Conservation (phyloP, 129 eudicot genomes). For the Flaveria trinervia region DNA sequence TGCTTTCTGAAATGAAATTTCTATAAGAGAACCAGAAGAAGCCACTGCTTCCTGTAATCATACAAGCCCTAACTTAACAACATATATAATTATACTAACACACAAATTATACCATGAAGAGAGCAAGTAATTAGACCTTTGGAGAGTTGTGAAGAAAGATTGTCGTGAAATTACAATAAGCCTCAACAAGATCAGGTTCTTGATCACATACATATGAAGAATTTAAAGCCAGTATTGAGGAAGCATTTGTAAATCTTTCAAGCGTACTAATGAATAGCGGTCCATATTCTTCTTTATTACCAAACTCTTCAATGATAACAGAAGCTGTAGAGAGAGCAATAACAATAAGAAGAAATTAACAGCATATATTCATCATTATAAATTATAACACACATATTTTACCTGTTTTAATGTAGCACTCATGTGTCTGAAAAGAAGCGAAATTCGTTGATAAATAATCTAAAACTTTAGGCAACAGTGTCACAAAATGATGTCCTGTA, state of each 20-base stretch:
- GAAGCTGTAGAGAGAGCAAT: slow-evolving; percentile 59
- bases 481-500: slow-evolving; percentile 73
- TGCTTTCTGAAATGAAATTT: slow-evolving; percentile 89
- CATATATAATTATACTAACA: neutral
- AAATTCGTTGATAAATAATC: slow-evolving; percentile 79
- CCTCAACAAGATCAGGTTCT: slow-evolving; percentile 97
- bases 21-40: slow-evolving; percentile 77
- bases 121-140: slow-evolving; percentile 45
- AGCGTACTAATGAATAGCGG: slow-evolving; percentile 69
- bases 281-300: slow-evolving; percentile 80
- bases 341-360: slow-evolving; percentile 2
- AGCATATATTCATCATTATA: slow-evolving; percentile 19
- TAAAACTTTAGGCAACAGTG: slow-evolving; percentile 69
- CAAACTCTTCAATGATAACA: slow-evolving; percentile 79
- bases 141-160: slow-evolving; percentile 65
- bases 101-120: slow-evolving; percentile 27
- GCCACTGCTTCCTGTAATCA: slow-evolving; percentile 75
- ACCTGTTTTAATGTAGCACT: slow-evolving; percentile 96
- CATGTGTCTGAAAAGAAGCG: slow-evolving; percentile 68
- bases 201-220: slow-evolving; percentile 96
- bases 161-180: slow-evolving; percentile 73
- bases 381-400: slow-evolving; percentile 14
- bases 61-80: slow-evolving; percentile 20
- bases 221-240: slow-evolving; percentile 83
- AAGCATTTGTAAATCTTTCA: slow-evolving; percentile 78